Conservation (phyloP, 2,329 filamentous ascomycete genomes). For the Cryphonectria naterciae region DNA sequence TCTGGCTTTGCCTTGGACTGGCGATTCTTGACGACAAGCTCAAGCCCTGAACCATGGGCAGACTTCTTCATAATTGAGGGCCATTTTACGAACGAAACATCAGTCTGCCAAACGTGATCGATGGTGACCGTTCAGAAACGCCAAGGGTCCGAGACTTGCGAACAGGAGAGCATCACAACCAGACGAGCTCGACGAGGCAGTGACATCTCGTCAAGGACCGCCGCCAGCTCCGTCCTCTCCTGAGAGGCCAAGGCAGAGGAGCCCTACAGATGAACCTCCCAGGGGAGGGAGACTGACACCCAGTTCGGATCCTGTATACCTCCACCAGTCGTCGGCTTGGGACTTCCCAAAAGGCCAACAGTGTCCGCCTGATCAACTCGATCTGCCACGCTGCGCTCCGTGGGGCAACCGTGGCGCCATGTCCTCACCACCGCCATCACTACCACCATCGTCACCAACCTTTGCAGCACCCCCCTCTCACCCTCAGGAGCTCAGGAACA, state of each 20-base stretch:
- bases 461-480: neutral
- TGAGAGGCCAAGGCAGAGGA: neutral
- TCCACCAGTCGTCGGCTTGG: neutral
- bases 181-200: neutral
- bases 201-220: neutral
- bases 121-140: neutral
- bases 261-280: neutral
- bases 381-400: neutral
- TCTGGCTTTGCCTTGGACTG: neutral
- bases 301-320: neutral
- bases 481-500: constrained; percentile 22
- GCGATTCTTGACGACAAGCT: neutral
- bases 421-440: constrained; percentile 23
- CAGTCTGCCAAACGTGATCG: neutral
- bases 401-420: neutral
- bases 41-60: neutral
- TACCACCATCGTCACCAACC: constrained; percentile 8
- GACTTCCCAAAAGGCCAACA: neutral
- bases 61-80: neutral
- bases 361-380: neutral
- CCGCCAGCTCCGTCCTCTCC: neutral
- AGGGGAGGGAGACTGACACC: neutral
- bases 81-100: neutral
- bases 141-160: neutral
- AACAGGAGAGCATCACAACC: neutral